phyloP scores from a whole-genome alignment of 2,329 filamentous ascomycete genomes.

The Paecilomyces variotii region DNA sequence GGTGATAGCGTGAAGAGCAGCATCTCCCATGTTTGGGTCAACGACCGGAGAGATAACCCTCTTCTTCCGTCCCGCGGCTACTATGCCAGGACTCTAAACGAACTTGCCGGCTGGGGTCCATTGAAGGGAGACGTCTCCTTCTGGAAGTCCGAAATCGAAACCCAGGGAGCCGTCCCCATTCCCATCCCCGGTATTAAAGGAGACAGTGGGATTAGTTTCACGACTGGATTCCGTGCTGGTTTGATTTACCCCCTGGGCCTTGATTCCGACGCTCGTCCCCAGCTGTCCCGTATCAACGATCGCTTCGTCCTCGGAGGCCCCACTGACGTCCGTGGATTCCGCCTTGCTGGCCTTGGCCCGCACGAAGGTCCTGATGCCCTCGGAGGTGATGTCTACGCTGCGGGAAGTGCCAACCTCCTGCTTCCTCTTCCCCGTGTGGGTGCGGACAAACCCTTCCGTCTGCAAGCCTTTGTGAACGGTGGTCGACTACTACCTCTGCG shows the following conservation, averaged over 20 bases:
- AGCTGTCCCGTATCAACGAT: constrained; percentile 78
- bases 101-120: constrained; percentile 80
- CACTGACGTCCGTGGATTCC: constrained; percentile 90
- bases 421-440: constrained; percentile 76
- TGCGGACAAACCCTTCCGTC: constrained; percentile 71
- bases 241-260: constrained; percentile 73
- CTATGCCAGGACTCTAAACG: constrained; percentile 66
- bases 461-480: constrained; percentile 88
- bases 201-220: constrained; percentile 71
- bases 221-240: constrained; percentile 71
- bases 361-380: constrained; percentile 78
- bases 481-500: constrained; percentile 74
- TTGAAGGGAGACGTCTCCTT: constrained; percentile 88
- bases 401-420: constrained; percentile 77
- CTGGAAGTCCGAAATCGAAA: constrained; percentile 81
- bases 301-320: constrained; percentile 92
- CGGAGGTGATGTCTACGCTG: constrained; percentile 86
- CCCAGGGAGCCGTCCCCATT: constrained; percentile 67
- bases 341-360: constrained; percentile 79
- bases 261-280: constrained; percentile 45
- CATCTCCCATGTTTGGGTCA: constrained; percentile 69
- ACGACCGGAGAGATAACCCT: constrained; percentile 75
- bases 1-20: constrained; percentile 88
- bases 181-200: constrained; percentile 60
- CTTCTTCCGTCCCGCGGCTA: constrained; percentile 78